Evolutionary conservation across 2,329 filamentous ascomycete genomes (phyloP).

Genomic region (Plenodomus biglobosus): DNA sequence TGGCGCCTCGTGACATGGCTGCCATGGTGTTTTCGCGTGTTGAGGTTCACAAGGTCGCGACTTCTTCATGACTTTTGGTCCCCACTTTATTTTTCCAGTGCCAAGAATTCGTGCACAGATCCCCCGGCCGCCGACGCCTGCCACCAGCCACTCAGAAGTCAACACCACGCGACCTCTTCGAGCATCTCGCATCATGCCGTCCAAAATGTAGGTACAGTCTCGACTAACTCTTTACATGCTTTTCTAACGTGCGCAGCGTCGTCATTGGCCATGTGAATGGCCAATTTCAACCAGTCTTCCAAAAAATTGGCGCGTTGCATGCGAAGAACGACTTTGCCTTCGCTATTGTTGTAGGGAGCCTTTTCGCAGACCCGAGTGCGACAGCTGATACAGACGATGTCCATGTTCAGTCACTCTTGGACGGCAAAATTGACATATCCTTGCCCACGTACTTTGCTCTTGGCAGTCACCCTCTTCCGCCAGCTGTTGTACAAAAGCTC

Average conservation of each 20-base stretch:
- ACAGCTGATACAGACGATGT: constrained; percentile 58
- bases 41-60: not conserved
- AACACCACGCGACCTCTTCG: constrained; percentile 13
- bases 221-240: not conserved
- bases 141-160: constrained; percentile 12
- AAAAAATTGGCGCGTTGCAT: constrained; percentile 78
- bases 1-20: constrained; percentile 45
- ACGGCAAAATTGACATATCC: constrained; percentile 72
- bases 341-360: constrained; percentile 78
- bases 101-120: constrained; percentile 25
- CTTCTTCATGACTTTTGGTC: constrained; percentile 10
- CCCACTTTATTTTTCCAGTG: constrained; percentile 36
- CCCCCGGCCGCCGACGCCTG: constrained; percentile 13
- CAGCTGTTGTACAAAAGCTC: constrained; percentile 69
- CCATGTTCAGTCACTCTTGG: constrained; percentile 64
- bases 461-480: constrained; percentile 71
- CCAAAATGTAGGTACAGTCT: constrained; percentile 53
- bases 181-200: constrained; percentile 50
- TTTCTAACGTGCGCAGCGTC: constrained; percentile 56
- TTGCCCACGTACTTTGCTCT: constrained; percentile 90
- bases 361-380: constrained; percentile 64
- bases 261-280: constrained; percentile 84
- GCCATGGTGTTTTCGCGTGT: constrained; percentile 42
- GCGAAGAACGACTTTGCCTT: constrained; percentile 86
- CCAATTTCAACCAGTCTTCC: constrained; percentile 72